Evolutionary conservation across 495 filamentous ascomycete genomes (phyloP), one percentile per base, ranked within the genome.

Genomic region (Talaromyces wortmannii): DNA sequence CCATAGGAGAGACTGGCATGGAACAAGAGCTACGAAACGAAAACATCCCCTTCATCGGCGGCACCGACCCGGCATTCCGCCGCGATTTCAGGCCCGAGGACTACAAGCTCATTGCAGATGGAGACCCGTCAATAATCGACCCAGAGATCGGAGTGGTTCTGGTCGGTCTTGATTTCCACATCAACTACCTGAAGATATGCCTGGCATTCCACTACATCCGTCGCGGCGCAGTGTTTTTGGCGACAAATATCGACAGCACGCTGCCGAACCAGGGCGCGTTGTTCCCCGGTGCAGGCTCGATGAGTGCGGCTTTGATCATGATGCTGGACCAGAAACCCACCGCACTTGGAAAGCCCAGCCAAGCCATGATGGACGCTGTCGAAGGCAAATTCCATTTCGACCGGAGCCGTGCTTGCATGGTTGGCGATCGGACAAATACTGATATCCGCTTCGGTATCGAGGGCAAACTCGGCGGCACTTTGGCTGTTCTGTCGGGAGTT

Each of bases 291-390:
- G 95, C 95, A 3, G 94, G 95, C 0, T 82, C 87, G 7, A 86
- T 91, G 58, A 84, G 85, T 49, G 83, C 88, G 46, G 89, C 92
- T 6, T 68, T 99, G 50, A 77, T 84, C 45, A 86, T 87, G 67
- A 92, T 92, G 84, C 74, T 82, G 53, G 69, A 71, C 62, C 63
- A 81, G 70, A 74, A 86, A 61, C 91, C 92, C 1, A 64, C 89
- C 33, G 83, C 89, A 6, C 69, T 97, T 45, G 94, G 94, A 8
- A 99, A 99, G 71, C 95, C 94, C 5, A 95, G 89, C 59, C 89
- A 96, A 75, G 92, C 91, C 10, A 97, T 98, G 94, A 96, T 98
- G 94, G 92, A 97, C 72, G 89, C 95, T 6, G 87, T 98, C 63
- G 92, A 97, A 76, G 92, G 92, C 32, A 96, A 92, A 70, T 96